Base-by-base conservation (phyloP, 805 yeast species). In the Barnettozyma vustinii region DNA sequence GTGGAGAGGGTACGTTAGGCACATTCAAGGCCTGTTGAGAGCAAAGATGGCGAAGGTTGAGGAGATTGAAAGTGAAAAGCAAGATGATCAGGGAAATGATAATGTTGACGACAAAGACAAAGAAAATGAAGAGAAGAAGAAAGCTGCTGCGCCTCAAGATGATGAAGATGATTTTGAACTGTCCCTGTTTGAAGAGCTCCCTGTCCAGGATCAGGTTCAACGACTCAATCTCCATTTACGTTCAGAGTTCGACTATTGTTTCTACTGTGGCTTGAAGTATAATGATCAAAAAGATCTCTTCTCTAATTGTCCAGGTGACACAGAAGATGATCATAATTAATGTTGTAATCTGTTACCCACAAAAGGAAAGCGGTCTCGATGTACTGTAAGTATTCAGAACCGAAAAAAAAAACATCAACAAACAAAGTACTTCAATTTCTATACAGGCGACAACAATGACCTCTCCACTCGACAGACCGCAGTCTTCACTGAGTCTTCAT, bases 231-330 rank as follows among this genome's bases (percentile, higher is more conserved):
- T 56, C 5, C 73, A 71, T 50, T 56, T 77, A 23, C 60, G 82
- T 32, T 53, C 66, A 1, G 63, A 61, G 12, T 69, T 70, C 48
- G 52, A 59, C 49, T 80, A 72, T 55, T 79, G 84, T 55, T 74
- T 63, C 56, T 79, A 68, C 61, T 79, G 84, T 60, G 83, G 82
- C 1, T 56, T 59, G 3, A 52, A 53, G 32, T 79, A 65, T 54
- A 58, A 60, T 1, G 63, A 61, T 48, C 65, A 62, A 44, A 52
- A 56, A 1, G 81, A 77, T 26, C 52, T 79, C 19, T 63, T 49
- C 15, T 55, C 59, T 15, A 60, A 65, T 45, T 80, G 84, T 56
- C 84, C 84, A 3, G 84, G 84, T 1, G 47, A 60, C 1, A 51
- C 55, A 3, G 76, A 73, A 52, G 70, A 63, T 18, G 78, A 72